These are phyloP conservation scores for Fusarium subtropicale DNA, from an alignment of 2,329 filamentous ascomycete genomes.

Conservation along the genomic window DNA sequence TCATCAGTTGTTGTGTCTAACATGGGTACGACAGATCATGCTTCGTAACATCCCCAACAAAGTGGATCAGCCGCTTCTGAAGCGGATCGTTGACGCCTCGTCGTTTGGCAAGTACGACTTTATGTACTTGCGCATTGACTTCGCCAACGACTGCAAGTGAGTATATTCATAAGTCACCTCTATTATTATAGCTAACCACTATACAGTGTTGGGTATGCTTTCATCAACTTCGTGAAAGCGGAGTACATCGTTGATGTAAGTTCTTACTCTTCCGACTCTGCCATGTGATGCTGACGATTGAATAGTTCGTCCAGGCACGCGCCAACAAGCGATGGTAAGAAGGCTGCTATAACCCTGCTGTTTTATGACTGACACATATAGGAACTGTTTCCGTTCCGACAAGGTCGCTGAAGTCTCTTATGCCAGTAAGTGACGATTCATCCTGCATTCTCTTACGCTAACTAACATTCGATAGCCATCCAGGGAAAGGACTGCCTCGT, in stretches of 20 bases:
- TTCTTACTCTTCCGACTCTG: conserved; percentile 4
- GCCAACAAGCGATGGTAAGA: conserved; percentile 76
- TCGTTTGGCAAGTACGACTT: conserved; percentile 91
- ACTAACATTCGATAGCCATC: conserved; percentile 70
- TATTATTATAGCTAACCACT: conserved; percentile 41
- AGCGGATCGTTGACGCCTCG: conserved; percentile 81
- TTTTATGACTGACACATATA: conserved; percentile 48
- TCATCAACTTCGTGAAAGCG: conserved; percentile 87
- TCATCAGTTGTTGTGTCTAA: neutral
- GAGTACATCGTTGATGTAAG: conserved; percentile 78
- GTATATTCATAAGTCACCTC: conserved; percentile 48
- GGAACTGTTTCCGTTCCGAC: conserved; percentile 84
- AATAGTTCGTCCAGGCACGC: conserved; percentile 77
- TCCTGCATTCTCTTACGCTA: rapidly evolving
- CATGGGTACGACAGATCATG: conserved; percentile 75
- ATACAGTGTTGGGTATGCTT: conserved; percentile 90
- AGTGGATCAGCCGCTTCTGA: conserved; percentile 81
- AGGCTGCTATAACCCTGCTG: neutral
- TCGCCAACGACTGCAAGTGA: conserved; percentile 85
- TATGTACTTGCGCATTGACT: conserved; percentile 92
- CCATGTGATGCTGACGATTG: conserved; percentile 31
- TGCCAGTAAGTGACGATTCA: conserved; percentile 74
- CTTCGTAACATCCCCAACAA: conserved; percentile 94
- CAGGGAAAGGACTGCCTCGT: conserved; percentile 92
- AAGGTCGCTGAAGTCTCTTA: conserved; percentile 94